These are phyloP conservation scores for Agaricus sinodeliciosus DNA, from an alignment of 768 basidiomycete species.

Conservation along the genomic window DNA sequence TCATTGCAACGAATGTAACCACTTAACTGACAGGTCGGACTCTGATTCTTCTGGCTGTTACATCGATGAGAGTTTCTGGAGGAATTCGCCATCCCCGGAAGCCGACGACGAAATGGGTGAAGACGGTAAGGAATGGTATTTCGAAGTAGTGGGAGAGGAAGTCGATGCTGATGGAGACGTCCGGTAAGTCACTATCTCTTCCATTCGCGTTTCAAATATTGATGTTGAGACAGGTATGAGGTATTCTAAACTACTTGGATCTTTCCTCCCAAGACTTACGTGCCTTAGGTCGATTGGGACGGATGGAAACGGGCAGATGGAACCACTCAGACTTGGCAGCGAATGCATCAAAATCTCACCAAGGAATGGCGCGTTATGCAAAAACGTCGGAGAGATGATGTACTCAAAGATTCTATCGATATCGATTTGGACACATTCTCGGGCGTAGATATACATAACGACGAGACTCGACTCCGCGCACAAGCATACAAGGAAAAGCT, in stretches of 20 bases:
- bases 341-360: constrained; percentile 15
- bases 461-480: constrained; percentile 32
- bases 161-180: constrained; percentile 24
- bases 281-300: constrained; percentile 41
- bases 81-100: constrained; percentile 4
- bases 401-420: constrained; percentile 26
- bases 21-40: background rate
- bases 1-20: too few relatives aligned
- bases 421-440: constrained; percentile 28
- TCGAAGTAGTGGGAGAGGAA: constrained; percentile 34
- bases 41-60: background rate
- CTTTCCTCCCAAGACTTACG: background rate
- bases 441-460: constrained; percentile 36
- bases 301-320: constrained; percentile 45
- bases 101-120: constrained; percentile 16
- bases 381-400: constrained; percentile 18
- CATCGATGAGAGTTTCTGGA: constrained; percentile 4
- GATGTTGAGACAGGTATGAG: constrained; percentile 20
- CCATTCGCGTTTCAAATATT: background rate
- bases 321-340: constrained; percentile 50
- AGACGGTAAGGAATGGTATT: constrained; percentile 19
- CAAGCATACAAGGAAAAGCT: constrained; percentile 44
- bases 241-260: constrained; percentile 12
- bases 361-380: constrained; percentile 28
- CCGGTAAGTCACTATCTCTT: constrained; percentile 19